These are phyloP conservation scores for Aspergillus fructus DNA, from an alignment of 2,329 filamentous ascomycete species.

Conservation along the genomic window DNA sequence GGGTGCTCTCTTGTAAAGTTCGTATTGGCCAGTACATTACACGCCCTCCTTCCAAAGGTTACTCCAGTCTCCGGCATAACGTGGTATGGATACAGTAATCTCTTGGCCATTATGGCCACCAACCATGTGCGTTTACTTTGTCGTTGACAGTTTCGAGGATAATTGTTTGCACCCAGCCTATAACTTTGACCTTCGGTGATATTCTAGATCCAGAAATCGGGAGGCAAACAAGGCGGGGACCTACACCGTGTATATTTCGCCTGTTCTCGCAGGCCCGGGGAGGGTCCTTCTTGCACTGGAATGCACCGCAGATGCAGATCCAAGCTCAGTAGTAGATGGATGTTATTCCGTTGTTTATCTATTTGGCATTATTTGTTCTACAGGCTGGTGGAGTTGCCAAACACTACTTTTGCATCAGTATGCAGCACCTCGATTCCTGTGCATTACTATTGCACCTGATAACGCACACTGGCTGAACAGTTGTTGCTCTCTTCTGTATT, in stretches of 20 bases:
- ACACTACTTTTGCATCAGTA: not conserved
- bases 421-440: not conserved
- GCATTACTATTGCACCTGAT: not conserved
- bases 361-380: not conserved
- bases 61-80: not conserved
- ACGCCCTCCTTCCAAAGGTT: not conserved
- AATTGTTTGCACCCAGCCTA: not conserved
- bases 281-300: not conserved
- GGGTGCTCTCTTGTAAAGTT: slow-evolving; percentile 1
- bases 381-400: not conserved
- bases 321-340: not conserved
- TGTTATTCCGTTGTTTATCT: not conserved
- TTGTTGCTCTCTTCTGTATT: not conserved
- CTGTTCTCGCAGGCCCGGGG: not conserved
- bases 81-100: not conserved
- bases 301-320: not conserved
- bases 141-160: not conserved
- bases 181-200: not conserved
- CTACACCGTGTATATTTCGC: not conserved
- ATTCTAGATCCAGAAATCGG: not conserved
- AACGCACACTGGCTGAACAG: not conserved
- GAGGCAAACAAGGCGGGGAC: not conserved
- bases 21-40: slow-evolving; percentile 7
- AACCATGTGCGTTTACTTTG: not conserved
- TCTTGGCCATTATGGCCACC: not conserved